A percentile compares a stretch with the other conserved stretches of the same genome.
Evolutionary conservation across 495 filamentous ascomycete species (phyloP).

Genomic region (Xeromyces bisporus): DNA sequence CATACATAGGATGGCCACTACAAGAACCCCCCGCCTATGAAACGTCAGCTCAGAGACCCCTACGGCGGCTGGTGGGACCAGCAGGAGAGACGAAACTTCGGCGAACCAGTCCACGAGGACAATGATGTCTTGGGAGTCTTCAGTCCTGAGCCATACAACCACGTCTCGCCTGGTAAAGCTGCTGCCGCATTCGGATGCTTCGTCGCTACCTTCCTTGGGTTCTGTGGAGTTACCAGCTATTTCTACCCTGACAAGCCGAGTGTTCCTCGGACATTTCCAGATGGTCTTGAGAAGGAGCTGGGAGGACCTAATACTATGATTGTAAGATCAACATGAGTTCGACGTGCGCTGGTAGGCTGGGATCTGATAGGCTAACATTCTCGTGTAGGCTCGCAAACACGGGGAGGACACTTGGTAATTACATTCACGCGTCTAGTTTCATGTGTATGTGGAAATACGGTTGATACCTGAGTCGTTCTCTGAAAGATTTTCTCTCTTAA

Average conservation of each 20-base stretch:
- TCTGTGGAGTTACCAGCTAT: conserved; percentile 52
- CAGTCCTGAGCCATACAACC: conserved; percentile 76
- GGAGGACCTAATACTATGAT: conserved; percentile 43
- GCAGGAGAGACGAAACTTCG: conserved; percentile 89
- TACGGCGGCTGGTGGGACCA: conserved; percentile 94
- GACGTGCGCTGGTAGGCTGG: neutral
- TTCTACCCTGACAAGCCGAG: conserved; percentile 76
- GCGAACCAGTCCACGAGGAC: conserved; percentile 92
- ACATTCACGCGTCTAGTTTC: too few species aligned
- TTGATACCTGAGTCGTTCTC: too few species aligned
- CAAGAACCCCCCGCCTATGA: conserved; percentile 66
- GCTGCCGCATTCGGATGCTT: conserved; percentile 59
- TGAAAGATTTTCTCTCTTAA: too few species aligned
- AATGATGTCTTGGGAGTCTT: conserved; percentile 90
- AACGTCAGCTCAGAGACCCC: conserved; percentile 81
- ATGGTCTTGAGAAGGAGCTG: conserved; percentile 69
- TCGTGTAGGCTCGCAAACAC: conserved; percentile 24
- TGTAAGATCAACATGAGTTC: conserved; percentile 14
- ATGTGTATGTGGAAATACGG: conserved; percentile 33
- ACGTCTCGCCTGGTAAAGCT: conserved; percentile 56
- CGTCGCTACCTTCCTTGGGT: conserved; percentile 46
- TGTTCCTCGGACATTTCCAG: conserved; percentile 62
- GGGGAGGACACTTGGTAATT: conserved; percentile 29
- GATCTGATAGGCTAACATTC: conserved; percentile 2
- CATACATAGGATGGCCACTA: conserved; percentile 71